These are phyloP conservation scores for Thinopyrum elongatum DNA, from an alignment of 176 grass and related monocot genomes.

Conservation along the genomic window DNA sequence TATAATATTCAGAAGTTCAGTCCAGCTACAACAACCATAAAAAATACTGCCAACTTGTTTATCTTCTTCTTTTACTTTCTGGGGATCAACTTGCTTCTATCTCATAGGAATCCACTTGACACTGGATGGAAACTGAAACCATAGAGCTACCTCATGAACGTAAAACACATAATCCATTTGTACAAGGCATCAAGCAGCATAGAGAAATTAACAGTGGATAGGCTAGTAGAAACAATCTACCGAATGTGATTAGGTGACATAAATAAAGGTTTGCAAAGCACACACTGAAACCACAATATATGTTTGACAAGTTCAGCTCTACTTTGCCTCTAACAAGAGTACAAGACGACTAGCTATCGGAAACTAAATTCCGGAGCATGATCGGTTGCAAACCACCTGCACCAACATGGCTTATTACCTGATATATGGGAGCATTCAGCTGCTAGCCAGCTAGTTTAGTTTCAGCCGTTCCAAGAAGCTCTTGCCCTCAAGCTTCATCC, in stretches of 20 bases:
- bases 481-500: conserved; percentile 16
- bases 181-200: background rate
- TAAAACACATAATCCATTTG: background rate
- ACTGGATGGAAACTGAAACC: background rate
- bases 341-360: background rate
- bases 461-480: conserved; percentile 29
- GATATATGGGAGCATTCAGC: background rate
- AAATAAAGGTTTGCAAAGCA: too few relatives aligned
- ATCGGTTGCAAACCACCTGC: background rate
- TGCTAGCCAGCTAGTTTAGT: background rate
- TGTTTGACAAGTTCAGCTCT: background rate
- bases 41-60: background rate
- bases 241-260: background rate
- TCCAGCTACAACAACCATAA: background rate
- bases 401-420: background rate
- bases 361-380: background rate
- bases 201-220: background rate
- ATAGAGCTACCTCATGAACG: background rate
- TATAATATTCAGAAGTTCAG: background rate
- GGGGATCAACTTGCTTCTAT: background rate
- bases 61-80: background rate
- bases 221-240: background rate
- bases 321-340: background rate
- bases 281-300: background rate
- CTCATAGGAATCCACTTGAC: background rate